Base-by-base conservation (phyloP, 2,329 filamentous ascomycete species). In the Thelonectria rubi region DNA sequence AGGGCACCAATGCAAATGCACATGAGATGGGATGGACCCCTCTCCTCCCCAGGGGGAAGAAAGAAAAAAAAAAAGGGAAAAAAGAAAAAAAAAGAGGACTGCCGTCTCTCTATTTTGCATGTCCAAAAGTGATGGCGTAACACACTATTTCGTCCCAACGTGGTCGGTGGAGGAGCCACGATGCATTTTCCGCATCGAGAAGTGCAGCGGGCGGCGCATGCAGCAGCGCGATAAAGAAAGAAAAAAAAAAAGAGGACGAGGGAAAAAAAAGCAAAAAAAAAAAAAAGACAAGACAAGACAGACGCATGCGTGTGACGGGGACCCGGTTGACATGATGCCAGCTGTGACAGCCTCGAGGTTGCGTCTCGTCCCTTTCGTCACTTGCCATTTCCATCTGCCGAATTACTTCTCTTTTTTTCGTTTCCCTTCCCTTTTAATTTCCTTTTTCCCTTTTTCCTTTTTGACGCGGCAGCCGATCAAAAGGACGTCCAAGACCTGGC, bases 1-100 rank as follows among this genome's bases (percentile, higher is more conserved):
- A 32, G n/a, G 45, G 40, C 50, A 42, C 58, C 52, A 55, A 55
- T 60, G 58, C 52, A 60, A 42, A 48, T 37, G 51, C 58, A 60
- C 58, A 60, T 56, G 47, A 39, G 46, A 55, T 55, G 52, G 34
- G n/a, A n/a, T n/a, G n/a, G n/a, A n/a, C 32, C 47, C 58, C 51
- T n/a, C n/a, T n/a, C n/a, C n/a, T n/a, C n/a, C n/a, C n/a, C n/a
- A n/a, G n/a, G n/a, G n/a, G n/a, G n/a, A n/a, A n/a, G n/a, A n/a
- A n/a, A n/a, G n/a, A n/a, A n/a, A n/a, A n/a, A 58, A 37, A 52
- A 32, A 37, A 5, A 43, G 2, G 40, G 3, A 43, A 18, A 43
- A 18, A 43, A 11, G n/a, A 43, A 43, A 11, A 11, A 43, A 18
- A 21, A n/a, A n/a, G n/a, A n/a, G n/a, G n/a, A n/a, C n/a, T n/a